Conservation (phyloP, 352 stramenopile genomes). For the Globisporangium yorkense region DNA sequence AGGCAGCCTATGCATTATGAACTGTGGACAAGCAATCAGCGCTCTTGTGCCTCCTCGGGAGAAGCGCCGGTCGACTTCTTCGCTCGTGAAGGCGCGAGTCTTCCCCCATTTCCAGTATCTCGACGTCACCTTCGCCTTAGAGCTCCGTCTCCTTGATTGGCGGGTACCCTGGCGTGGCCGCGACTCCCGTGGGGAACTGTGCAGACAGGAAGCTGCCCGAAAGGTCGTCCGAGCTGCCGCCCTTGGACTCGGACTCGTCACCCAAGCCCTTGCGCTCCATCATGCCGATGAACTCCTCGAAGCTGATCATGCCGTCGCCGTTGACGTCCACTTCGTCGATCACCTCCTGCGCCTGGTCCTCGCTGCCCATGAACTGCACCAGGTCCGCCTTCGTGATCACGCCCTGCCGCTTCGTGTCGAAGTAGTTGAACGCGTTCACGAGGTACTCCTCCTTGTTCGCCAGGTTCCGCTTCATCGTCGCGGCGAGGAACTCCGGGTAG, state of each 20-base stretch:
- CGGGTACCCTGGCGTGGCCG: constrained; percentile 10
- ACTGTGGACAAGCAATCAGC: not conserved
- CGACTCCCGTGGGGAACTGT: constrained; percentile 23
- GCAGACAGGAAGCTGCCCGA: constrained; percentile 42
- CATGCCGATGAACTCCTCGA: constrained; percentile 91
- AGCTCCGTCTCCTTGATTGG: constrained; percentile 74
- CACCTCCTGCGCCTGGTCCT: constrained; percentile 89
- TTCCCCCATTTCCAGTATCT: not conserved
- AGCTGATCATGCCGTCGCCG: constrained; percentile 89
- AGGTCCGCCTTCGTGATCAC: constrained; percentile 88
- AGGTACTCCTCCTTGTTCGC: constrained; percentile 86
- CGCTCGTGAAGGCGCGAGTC: not conserved
- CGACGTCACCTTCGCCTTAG: constrained; percentile 19
- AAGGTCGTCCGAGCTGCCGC: constrained; percentile 53
- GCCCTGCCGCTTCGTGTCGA: constrained; percentile 82
- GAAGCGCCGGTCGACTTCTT: not conserved
- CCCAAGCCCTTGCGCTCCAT: constrained; percentile 85
- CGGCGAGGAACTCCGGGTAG: constrained; percentile 89
- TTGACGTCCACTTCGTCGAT: constrained; percentile 90
- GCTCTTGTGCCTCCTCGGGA: not conserved
- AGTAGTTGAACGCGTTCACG: constrained; percentile 90
- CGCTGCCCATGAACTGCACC: constrained; percentile 89
- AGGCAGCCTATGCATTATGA: constrained; percentile 1
- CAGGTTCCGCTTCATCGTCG: constrained; percentile 88
- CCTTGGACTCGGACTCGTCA: constrained; percentile 53